A percentile compares a stretch with the other conserved stretches of the same genome.
Evolutionary conservation across 306 rosid species (phyloP).

Genomic region (Trifolium dubium): DNA sequence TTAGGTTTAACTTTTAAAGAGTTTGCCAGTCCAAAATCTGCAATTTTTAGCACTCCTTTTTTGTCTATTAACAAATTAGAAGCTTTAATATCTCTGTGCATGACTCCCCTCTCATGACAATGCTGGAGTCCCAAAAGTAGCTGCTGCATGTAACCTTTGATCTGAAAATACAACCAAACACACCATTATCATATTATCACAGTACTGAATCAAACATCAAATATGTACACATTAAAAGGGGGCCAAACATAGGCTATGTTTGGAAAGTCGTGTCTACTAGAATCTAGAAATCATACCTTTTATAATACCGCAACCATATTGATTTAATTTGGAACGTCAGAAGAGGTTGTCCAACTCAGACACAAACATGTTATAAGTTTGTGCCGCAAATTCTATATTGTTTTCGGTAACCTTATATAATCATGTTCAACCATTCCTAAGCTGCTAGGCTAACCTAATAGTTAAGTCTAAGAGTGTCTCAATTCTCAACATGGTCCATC

Average conservation of each 20-base stretch:
- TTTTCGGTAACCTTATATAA: too few species aligned
- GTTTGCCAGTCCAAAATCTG: conserved; percentile 86
- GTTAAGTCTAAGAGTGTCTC: too few species aligned
- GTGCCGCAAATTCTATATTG: neutral
- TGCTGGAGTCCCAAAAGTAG: conserved; percentile 75
- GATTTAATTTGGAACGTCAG: too few species aligned
- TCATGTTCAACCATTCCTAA: too few species aligned
- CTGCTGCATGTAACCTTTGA: conserved; percentile 79
- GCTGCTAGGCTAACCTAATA: too few species aligned
- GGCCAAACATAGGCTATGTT: too few species aligned
- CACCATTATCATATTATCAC: neutral
- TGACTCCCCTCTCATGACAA: conserved; percentile 67
- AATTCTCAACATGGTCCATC: neutral
- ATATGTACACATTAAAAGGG: neutral
- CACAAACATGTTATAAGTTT: neutral
- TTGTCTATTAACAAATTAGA: conserved; percentile 79
- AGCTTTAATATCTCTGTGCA: conserved; percentile 74
- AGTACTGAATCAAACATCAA: conserved; percentile 4
- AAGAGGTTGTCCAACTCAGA: too few species aligned
- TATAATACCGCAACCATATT: too few species aligned
- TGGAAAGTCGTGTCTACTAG: too few species aligned
- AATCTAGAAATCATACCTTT: too few species aligned
- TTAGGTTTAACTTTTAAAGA: conserved; percentile 49
- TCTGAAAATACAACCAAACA: conserved; percentile 47
- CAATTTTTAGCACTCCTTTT: conserved; percentile 70